phyloP scores from a whole-genome alignment of 2,329 filamentous ascomycete genomes.

The Epichloe baconii region DNA sequence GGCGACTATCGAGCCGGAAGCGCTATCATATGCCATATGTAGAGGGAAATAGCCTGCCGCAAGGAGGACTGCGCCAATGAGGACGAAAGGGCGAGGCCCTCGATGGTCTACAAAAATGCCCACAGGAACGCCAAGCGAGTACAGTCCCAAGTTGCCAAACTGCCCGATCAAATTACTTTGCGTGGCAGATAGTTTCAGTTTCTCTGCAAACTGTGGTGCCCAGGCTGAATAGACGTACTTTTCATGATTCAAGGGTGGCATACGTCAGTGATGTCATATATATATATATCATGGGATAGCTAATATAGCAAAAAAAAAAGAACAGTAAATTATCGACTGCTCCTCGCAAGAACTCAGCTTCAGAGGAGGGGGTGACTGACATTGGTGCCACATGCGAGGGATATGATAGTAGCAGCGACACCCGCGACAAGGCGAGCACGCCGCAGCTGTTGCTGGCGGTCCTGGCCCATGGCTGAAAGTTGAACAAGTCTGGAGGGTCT shows the following conservation, averaged over 20 bases:
- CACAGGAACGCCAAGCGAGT: constrained; percentile 75
- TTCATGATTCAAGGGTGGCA: constrained; percentile 5
- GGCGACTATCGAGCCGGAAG: constrained; percentile 40
- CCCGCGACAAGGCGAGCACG: constrained; percentile 68
- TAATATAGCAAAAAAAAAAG: not conserved
- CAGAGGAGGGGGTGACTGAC: constrained; percentile 32
- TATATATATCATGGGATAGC: not conserved
- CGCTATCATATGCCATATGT: constrained; percentile 62
- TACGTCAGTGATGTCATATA: not conserved
- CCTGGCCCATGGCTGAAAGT: constrained; percentile 12
- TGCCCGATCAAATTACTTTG: constrained; percentile 82
- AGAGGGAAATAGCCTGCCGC: constrained; percentile 77
- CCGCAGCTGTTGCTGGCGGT: constrained; percentile 28
- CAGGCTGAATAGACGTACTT: constrained; percentile 98
- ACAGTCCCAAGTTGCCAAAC: constrained; percentile 88
- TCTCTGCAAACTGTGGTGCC: constrained; percentile 88
- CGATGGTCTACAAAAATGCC: constrained; percentile 76
- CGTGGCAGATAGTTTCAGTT: constrained; percentile 77
- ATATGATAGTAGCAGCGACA: constrained; percentile 69
- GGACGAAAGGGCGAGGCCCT: constrained; percentile 66
- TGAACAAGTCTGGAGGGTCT: not conserved
- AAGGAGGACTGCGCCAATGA: constrained; percentile 61
- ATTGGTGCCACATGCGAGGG: constrained; percentile 86
- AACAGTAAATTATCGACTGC: not conserved
- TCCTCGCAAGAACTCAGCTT: not conserved